A percentile compares a stretch with the other conserved stretches of the same genome.
Conservation (phyloP, 768 basidiomycete genomes). For the Chalciporus pseudorubinellus region DNA sequence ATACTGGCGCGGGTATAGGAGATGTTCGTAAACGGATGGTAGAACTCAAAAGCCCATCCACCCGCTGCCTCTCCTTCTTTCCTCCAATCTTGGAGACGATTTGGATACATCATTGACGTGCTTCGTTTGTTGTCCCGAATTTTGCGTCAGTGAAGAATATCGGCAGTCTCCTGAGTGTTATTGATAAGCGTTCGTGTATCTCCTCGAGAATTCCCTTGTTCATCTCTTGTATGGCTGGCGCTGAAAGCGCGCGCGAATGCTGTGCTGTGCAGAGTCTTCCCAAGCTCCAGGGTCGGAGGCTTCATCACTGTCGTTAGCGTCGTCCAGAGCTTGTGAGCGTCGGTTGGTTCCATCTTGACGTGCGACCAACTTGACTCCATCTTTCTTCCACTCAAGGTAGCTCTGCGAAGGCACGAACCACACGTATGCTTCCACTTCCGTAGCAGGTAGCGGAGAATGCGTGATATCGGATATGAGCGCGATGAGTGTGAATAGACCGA, state of each 20-base stretch:
- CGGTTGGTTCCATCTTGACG: slow-evolving; percentile 1
- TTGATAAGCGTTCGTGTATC: slow-evolving; percentile 47
- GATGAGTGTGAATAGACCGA: slow-evolving; percentile 83
- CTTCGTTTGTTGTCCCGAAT: slow-evolving; percentile 83
- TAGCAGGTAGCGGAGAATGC: slow-evolving; percentile 62
- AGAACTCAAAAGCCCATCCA: slow-evolving; percentile 54
- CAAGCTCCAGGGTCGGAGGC: background rate
- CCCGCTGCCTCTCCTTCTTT: slow-evolving; percentile 58
- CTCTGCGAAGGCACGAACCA: slow-evolving; percentile 62
- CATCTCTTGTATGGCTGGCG: slow-evolving; percentile 78
- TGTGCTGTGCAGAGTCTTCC: slow-evolving; percentile 45
- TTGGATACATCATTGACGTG: slow-evolving; percentile 65
- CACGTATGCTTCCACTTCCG: slow-evolving; percentile 53
- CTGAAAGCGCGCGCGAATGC: slow-evolving; percentile 67
- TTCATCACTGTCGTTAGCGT: slow-evolving; percentile 7
- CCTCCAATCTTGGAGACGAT: slow-evolving; percentile 85
- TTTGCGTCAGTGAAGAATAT: slow-evolving; percentile 31
- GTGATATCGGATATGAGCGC: slow-evolving; percentile 83
- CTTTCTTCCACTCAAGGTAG: slow-evolving; percentile 60
- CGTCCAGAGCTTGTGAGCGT: slow-evolving; percentile 6
- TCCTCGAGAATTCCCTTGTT: slow-evolving; percentile 58
- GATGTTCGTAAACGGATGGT: slow-evolving; percentile 6
- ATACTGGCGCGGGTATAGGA: slow-evolving; percentile 6
- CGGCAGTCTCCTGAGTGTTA: background rate
- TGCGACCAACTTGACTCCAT: slow-evolving; percentile 13